Percentiles rank a stretch among this genome's conserved stretches.
Conservation (phyloP, 106 monocot species). For the Gastrodia elata region DNA sequence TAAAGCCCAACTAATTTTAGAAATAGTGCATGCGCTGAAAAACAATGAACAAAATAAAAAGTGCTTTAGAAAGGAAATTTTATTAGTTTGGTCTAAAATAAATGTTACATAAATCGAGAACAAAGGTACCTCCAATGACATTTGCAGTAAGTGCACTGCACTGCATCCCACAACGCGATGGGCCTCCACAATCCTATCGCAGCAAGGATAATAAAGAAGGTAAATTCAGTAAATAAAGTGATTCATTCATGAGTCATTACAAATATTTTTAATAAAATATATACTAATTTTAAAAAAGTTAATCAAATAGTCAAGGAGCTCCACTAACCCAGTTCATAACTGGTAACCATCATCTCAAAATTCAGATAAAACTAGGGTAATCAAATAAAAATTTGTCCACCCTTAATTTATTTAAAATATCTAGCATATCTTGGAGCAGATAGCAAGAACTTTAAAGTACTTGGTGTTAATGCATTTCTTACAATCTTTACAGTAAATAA, state of each 20-base stretch:
- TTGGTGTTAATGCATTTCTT: too few relatives aligned
- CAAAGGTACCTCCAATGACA: conserved; percentile 5
- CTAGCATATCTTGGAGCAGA: too few relatives aligned
- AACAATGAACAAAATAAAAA: neutral
- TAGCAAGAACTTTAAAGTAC: too few relatives aligned
- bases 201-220: neutral
- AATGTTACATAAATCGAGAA: neutral
- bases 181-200: conserved; percentile 6
- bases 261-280: too few relatives aligned
- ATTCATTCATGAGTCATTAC: neutral
- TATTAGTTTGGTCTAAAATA: neutral
- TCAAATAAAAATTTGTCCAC: too few relatives aligned
- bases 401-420: too few relatives aligned
- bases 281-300: too few relatives aligned
- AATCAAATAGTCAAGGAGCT: too few relatives aligned
- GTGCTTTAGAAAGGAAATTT: neutral
- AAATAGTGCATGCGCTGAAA: neutral
- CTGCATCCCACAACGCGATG: conserved; percentile 6
- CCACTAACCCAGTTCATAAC: too few relatives aligned
- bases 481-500: too few relatives aligned
- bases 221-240: neutral
- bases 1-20: neutral
- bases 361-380: too few relatives aligned
- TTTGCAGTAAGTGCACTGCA: conserved; percentile 8
- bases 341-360: too few relatives aligned